Evolutionary conservation across 2,329 filamentous ascomycete species (phyloP).

Genomic region (Verticillium tricorpus): DNA sequence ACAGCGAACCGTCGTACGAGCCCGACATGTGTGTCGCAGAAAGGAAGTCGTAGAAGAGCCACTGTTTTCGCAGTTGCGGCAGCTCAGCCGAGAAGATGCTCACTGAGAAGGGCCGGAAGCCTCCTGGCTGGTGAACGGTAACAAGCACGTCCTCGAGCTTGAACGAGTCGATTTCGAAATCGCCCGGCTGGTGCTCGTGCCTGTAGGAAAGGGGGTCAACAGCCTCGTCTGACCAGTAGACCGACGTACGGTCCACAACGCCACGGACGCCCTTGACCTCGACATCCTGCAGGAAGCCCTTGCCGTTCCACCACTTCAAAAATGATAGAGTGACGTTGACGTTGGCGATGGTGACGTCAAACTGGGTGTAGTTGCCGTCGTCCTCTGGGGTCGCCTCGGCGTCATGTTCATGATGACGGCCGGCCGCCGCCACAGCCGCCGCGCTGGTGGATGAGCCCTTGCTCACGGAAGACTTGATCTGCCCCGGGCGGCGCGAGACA

Average conservation of each 20-base stretch:
- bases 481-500: slow-evolving; percentile 84
- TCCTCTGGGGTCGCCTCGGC: slow-evolving; percentile 54
- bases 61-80: slow-evolving; percentile 88
- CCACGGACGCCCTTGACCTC: slow-evolving; percentile 91
- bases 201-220: slow-evolving; percentile 83
- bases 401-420: slow-evolving; percentile 48
- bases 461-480: slow-evolving; percentile 74
- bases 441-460: slow-evolving; percentile 86
- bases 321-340: slow-evolving; percentile 97
- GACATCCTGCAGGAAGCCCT: slow-evolving; percentile 84
- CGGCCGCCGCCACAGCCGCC: slow-evolving; percentile 78
- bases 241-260: slow-evolving; percentile 83
- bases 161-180: slow-evolving; percentile 96
- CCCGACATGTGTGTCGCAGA: slow-evolving; percentile 95
- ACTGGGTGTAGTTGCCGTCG: slow-evolving; percentile 96
- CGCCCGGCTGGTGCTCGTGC: slow-evolving; percentile 81
- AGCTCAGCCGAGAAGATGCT: slow-evolving; percentile 96
- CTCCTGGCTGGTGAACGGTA: slow-evolving; percentile 83
- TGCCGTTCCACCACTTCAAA: slow-evolving; percentile 98
- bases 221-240: slow-evolving; percentile 64
- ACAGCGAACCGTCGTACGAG: slow-evolving; percentile 90
- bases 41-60: slow-evolving; percentile 96
- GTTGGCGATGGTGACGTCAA: slow-evolving; percentile 89
- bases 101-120: slow-evolving; percentile 90
- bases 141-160: slow-evolving; percentile 91